Evolutionary conservation across 345 rosid species (phyloP).

Genomic region (Gossypium sturtianum): DNA sequence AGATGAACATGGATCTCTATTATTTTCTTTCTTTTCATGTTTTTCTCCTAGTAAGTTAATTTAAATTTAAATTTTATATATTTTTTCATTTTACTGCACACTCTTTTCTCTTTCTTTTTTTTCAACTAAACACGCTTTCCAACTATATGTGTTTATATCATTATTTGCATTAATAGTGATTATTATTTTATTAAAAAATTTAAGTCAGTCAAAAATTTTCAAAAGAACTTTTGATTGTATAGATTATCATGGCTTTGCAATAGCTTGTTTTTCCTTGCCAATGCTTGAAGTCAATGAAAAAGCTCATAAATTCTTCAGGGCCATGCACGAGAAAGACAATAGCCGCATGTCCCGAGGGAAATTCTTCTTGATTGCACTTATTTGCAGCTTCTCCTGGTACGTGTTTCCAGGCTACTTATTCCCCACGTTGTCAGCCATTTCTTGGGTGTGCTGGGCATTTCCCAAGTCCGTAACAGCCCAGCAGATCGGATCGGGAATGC

Average conservation of each 20-base stretch:
- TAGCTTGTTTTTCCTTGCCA: background rate
- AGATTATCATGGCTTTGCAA: background rate
- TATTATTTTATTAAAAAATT: background rate
- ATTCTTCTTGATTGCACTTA: conserved; percentile 54
- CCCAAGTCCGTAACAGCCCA: conserved; percentile 54
- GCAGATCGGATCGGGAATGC: conserved; percentile 53
- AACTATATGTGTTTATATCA: no score
- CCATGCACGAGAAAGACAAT: conserved; percentile 48
- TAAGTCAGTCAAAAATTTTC: background rate
- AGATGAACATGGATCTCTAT: no score
- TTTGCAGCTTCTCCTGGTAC: conserved; percentile 64
- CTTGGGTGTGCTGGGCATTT: conserved; percentile 56
- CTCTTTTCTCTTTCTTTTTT: no score
- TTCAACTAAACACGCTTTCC: no score
- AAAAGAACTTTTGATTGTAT: background rate
- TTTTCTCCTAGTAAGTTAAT: no score
- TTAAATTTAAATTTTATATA: no score
- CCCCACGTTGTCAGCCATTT: conserved; percentile 36
- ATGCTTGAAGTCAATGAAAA: background rate
- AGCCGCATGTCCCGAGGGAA: conserved; percentile 49
- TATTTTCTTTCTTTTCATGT: no score
- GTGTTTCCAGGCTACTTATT: conserved; percentile 53
- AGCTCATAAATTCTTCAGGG: conserved; percentile 24
- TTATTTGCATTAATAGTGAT: background rate
- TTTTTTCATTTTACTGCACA: no score